Base-by-base conservation (phyloP, 2,329 filamentous ascomycete genomes). In the Pseudohalonectria lignicola region DNA sequence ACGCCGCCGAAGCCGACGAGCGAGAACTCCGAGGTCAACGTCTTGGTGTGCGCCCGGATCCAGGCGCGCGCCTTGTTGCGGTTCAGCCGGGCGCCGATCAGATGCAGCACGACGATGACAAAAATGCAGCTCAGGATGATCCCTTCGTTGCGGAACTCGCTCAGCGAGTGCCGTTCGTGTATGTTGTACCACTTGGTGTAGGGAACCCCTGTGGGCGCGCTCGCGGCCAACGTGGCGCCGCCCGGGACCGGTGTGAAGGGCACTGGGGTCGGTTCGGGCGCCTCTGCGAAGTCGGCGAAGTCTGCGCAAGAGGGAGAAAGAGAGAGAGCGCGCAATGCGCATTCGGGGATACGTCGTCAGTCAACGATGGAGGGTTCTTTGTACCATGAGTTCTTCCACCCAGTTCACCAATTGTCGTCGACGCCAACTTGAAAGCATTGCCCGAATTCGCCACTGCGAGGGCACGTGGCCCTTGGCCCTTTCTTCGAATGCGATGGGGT, bases 111-210 rank as follows among this genome's bases (percentile, higher is more conserved):
- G 47, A 95, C 68, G 47, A 95, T 74, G 38, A 94, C 47, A 39
- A 79, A 54, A 49, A 95, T 76, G 53, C 87, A 69, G 25, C 75
- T 73, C 43, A 95, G 64, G 51, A 98, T 83, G 57, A 87, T 65
- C 42, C 84, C 82, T 66, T 98, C 92, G 52, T 81, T 74, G 63
- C 79, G 79, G 71, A 98, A 98, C 59, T 98, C 92, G 53, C 71
- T 72, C 43, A 81, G 66, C 19, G 79, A 79, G 53, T 88, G 79
- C 53, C 92, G 86, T 73, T 96, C 88, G 73, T 94, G 92, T 44
- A 96, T 69, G 40, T 87, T 86, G 66, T 96, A 98, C 92, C 92
- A 98, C 68, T 86, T 86, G 37, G 87, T 94, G 61, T 82, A 95
- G 12, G 85, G 83, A 32, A 69, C 67, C 34, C 62, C 58, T 32